phyloP scores from a whole-genome alignment of 1,284 basidiomycete genomes.

The Xerocomus amazonicus region DNA sequence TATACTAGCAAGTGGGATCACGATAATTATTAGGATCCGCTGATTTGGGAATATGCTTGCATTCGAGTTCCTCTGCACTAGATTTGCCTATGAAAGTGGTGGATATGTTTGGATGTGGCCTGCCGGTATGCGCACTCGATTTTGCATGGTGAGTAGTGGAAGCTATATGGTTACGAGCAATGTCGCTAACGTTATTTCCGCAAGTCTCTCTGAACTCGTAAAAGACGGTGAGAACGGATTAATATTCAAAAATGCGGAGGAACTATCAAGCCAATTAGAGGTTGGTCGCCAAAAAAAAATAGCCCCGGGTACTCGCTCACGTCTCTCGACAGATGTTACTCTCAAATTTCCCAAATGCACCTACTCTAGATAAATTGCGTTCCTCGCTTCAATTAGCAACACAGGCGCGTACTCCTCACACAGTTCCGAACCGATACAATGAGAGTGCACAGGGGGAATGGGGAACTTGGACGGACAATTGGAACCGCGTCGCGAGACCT shows the following conservation, averaged over 20 bases:
- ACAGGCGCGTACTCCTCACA: constrained; percentile 6
- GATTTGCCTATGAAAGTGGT: constrained; percentile 99
- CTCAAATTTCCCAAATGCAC: constrained; percentile 55
- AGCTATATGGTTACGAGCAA: background rate
- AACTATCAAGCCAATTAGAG: constrained; percentile 73
- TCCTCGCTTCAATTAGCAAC: constrained; percentile 28
- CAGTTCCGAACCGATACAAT: constrained; percentile 5
- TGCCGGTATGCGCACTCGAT: constrained; percentile 88
- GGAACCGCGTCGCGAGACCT: constrained; percentile 66
- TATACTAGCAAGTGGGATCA: constrained; percentile 2
- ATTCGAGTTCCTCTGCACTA: constrained; percentile 85
- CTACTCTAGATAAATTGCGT: constrained; percentile 48
- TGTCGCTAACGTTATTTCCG: constrained; percentile 2
- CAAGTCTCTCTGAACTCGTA: constrained; percentile 84
- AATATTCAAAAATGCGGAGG: constrained; percentile 66
- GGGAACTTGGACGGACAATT: constrained; percentile 83
- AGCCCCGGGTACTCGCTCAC: background rate
- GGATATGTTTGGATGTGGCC: constrained; percentile 97
- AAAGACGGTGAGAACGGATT: constrained; percentile 80
- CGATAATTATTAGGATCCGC: constrained; percentile 65
- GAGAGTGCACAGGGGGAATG: constrained; percentile 49
- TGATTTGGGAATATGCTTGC: constrained; percentile 89
- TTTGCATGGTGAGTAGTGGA: constrained; percentile 70
- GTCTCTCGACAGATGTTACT: constrained; percentile 49
- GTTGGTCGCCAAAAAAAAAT: constrained; percentile 36